phyloP scores from a whole-genome alignment of 2,329 filamentous ascomycete genomes.

The Graphilbum sp. region DNA sequence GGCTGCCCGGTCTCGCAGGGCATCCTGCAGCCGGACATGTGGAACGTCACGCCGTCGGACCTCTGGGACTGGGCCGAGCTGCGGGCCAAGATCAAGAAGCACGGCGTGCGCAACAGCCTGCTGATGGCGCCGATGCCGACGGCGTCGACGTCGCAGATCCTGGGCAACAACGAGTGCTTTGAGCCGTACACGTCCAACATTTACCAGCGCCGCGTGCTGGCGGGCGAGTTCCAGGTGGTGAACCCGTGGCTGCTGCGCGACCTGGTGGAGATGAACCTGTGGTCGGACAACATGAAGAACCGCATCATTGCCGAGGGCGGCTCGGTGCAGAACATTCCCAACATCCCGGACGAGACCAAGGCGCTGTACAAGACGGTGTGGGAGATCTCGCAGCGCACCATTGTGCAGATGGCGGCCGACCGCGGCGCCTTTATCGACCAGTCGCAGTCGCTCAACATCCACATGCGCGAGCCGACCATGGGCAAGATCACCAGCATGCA shows the following conservation, averaged over 20 bases:
- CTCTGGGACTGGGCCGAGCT: slow-evolving; percentile 92
- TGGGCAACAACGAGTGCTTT: slow-evolving; percentile 99
- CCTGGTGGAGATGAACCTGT: slow-evolving; percentile 90
- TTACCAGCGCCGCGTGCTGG: slow-evolving; percentile 93
- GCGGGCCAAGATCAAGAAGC: slow-evolving; percentile 80
- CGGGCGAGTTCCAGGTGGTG: slow-evolving; percentile 97
- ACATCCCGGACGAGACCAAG: slow-evolving; percentile 92
- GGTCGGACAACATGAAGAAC: slow-evolving; percentile 99
- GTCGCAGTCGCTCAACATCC: slow-evolving; percentile 97
- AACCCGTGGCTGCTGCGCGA: slow-evolving; percentile 99
- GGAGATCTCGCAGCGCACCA: slow-evolving; percentile 93
- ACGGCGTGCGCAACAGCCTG: slow-evolving; percentile 89
- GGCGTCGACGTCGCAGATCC: slow-evolving; percentile 89
- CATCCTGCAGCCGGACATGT: slow-evolving; percentile 97
- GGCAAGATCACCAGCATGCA: slow-evolving; percentile 99
- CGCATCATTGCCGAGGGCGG: slow-evolving; percentile 95
- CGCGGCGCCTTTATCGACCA: slow-evolving; percentile 98
- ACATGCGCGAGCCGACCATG: slow-evolving; percentile 99
- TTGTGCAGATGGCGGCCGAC: slow-evolving; percentile 96
- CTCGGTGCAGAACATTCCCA: slow-evolving; percentile 91
- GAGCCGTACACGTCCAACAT: slow-evolving; percentile 99
- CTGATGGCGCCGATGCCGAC: slow-evolving; percentile 96
- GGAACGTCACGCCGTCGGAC: slow-evolving; percentile 81
- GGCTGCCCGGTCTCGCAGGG: slow-evolving; percentile 91
- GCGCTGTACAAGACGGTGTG: slow-evolving; percentile 98